phyloP scores from a whole-genome alignment of 1,284 basidiomycete genomes.

The Peniophora sp. region DNA sequence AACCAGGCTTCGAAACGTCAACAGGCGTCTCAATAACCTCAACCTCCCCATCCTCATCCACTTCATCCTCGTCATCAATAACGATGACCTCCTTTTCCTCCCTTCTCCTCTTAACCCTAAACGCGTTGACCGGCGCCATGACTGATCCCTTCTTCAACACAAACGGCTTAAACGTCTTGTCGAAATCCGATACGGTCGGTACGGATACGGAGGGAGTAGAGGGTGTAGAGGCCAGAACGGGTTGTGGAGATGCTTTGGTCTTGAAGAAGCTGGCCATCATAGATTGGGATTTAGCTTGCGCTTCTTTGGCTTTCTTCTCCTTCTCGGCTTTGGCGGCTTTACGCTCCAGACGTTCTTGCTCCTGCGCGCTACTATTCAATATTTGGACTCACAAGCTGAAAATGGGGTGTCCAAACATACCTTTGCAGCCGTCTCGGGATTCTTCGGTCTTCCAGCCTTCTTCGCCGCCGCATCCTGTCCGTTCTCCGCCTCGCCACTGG shows the following conservation, averaged over 20 bases:
- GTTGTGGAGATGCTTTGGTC: slow-evolving; percentile 28
- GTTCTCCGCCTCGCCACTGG: slow-evolving; percentile 14
- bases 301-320: slow-evolving; percentile 63
- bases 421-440: slow-evolving; percentile 56
- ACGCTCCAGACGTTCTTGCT: slow-evolving; percentile 59
- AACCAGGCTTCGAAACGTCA: slow-evolving; percentile 21
- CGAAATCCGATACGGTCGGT: slow-evolving; percentile 52
- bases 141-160: slow-evolving; percentile 62
- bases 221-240: slow-evolving; percentile 24
- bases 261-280: slow-evolving; percentile 75
- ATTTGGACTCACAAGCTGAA: slow-evolving; percentile 1
- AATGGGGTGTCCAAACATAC: slow-evolving; percentile 23
- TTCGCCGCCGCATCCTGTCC: slow-evolving; percentile 6
- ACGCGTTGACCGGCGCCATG: slow-evolving; percentile 68
- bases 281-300: slow-evolving; percentile 63
- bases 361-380: slow-evolving; percentile 32
- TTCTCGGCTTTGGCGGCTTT: slow-evolving; percentile 56
- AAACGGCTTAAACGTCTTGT: slow-evolving; percentile 71
- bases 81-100: slow-evolving; percentile 41
- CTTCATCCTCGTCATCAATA: slow-evolving; percentile 35
- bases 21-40: slow-evolving; percentile 14
- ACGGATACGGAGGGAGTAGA: slow-evolving; percentile 30
- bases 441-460: slow-evolving; percentile 35
- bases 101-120: slow-evolving; percentile 25
- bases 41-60: slow-evolving; percentile 16